Evolutionary conservation across 2,329 filamentous ascomycete genomes (phyloP), one percentile per base, ranked within the genome.

Genomic region (Lachnellula occidentalis): DNA sequence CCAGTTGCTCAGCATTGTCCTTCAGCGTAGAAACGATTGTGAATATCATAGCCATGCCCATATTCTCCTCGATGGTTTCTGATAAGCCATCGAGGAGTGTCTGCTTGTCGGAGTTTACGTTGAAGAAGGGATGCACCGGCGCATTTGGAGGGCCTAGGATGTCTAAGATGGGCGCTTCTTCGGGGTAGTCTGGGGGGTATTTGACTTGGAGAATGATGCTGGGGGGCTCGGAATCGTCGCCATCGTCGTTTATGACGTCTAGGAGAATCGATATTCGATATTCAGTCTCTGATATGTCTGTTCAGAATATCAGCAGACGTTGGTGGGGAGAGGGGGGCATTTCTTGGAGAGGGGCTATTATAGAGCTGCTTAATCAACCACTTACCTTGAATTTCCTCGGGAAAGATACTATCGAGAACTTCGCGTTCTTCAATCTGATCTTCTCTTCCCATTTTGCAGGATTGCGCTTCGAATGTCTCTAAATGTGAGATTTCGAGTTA

Each of bases 31-130:
- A 90, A 51, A 95, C 87, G 22, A 99, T 76, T 0, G 92, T 90
- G 73, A 97, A 99, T 1, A 99, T 76, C 94, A 99, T 99, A 53
- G 91, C 89, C 87, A 97, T 97, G 59, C 94, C 94, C 56, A 97
- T 74, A 64, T 92, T 97, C 71, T 99, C 94, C 69, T 94, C 86
- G 36, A 96, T 87, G 0, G 86, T 88, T 15, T 87, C 83, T 39
- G 83, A 72, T 12, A 97, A 76, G 1, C 81, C 80, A 49, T 84
- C 77, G 15, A 97, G 80, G 14, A 99, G 82, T 50, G 74, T 73
- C 17, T 82, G 78, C 69, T 90, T 90, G 76, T 99, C 94, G 48
- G 87, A 83, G 64, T 86, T 80, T 46, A 97, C 78, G 68, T 86
- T 88, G 71, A 99, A 86, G 67, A 87, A 81, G 27, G 82, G 79